Base-by-base conservation (phyloP, 2,329 filamentous ascomycete species). In the Neobulgaria alba region DNA sequence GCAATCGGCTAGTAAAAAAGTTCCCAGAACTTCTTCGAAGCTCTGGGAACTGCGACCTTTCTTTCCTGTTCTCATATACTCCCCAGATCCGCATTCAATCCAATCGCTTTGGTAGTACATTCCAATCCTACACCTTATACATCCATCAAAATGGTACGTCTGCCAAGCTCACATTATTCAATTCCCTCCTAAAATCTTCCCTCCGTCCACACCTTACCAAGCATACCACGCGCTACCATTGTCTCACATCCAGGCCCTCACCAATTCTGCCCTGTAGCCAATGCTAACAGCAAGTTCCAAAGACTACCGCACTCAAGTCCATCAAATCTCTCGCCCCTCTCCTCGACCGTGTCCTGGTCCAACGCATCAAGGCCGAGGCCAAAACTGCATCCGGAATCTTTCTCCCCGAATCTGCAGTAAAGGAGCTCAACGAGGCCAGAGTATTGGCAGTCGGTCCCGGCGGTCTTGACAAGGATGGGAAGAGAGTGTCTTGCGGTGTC, bases 371-470 rank as follows among this genome's bases (percentile, higher is more conserved):
- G 75, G 85, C 90, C 60, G 90, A 96, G 71, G 68, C 88, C 63
- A 95, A 95, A 77, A 98, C 92, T 36, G 88, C 92, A 57, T 82
- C 82, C 61, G 92, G 92, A 60, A 95, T 98, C 75, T 95, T 93
- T 76, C 85, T 98, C 53, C 92, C 92, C 56, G 92, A 98, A 73
- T 89, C 82, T 48, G 85, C 83, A 60, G 87, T 96, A 62, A 95
- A 98, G 78, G 92, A 98, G 68, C 78, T 96, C 63, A 96, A 95
- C 69, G 90, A 96, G 75, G 92, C 86, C 59, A 89, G 87, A 69
- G 92, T 98, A 41, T 73, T 98, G 47, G 92, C 92, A 49, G 90
- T 98, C 50, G 92, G 92, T 40, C 92, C 92, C 43, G 92, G 92
- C 49, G 81, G 73, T 10, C 60, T 94, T 46, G 86, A 93, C 72